Evolutionary conservation across 2,329 filamentous ascomycete genomes (phyloP), one percentile per base, ranked within the genome.

Genomic region (Simplicillium sp.): DNA sequence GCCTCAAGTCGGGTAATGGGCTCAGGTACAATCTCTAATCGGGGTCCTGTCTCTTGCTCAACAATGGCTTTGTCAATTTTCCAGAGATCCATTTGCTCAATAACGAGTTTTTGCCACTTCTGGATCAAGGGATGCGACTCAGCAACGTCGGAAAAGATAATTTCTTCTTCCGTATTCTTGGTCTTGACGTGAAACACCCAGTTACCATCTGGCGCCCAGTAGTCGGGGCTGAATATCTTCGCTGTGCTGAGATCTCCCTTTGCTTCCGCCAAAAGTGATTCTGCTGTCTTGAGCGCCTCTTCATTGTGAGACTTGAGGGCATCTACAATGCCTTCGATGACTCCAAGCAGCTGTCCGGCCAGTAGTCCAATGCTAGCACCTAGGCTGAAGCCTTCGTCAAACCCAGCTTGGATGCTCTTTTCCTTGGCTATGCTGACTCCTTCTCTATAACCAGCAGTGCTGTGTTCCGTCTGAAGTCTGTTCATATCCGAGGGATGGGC

Each of bases 371-470:
- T 66, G 39, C 82, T 80, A 1, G 87, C 89, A 11, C 92, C 92
- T 1, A 97, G 70, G 12, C 79, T 71, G 58, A 88, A 97, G 0
- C 90, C 90, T 48, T 90, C 86, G 57, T 98, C 92, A 55, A 98
- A 97, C 0, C 90, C 90, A 12, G 71, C 71, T 62, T 98, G 92
- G 18, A 96, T 77, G 52, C 80, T 83, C 37, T 71, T 65, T 18
- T 76, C 75, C 59, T 97, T 97, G 28, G 84, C 84, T 3, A 67
- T 68, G 0, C 82, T 74, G 40, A 97, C 75, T 35, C 90, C 92
- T 53, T 96, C 89, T 44, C 90, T 82, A 63, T 97, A 97, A 15
- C 92, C 92, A 32, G 85, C 81, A 7, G 85, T 96, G 39, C 79
- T 75, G 58, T 95, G 87, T 41, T 84, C 80, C 34, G 77, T 73